phyloP scores from a whole-genome alignment of 257 asterid genomes.

The Plectranthus barbatus region DNA sequence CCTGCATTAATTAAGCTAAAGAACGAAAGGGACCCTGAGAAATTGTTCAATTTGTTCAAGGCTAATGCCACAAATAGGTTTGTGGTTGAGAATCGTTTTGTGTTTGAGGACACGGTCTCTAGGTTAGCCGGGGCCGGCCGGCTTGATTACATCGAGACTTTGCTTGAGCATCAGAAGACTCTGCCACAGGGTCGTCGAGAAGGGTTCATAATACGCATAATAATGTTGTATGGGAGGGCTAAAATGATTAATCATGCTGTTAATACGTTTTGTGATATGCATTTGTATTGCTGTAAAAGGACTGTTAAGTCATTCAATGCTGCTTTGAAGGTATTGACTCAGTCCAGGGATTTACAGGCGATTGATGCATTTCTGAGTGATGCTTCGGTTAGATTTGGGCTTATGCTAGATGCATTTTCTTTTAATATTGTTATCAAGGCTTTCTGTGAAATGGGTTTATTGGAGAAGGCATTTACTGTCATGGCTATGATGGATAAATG shows the following conservation, averaged over 20 bases:
- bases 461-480: constrained; percentile 49
- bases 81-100: constrained; percentile 67
- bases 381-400: constrained; percentile 32
- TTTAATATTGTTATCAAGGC: constrained; percentile 58
- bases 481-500: constrained; percentile 52
- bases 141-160: constrained; percentile 58
- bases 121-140: constrained; percentile 72
- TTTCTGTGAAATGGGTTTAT: constrained; percentile 50
- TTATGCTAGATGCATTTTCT: constrained; percentile 46
- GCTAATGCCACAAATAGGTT: constrained; percentile 63
- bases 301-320: constrained; percentile 81
- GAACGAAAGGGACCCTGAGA: constrained; percentile 64
- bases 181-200: constrained; percentile 86
- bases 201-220: constrained; percentile 67
- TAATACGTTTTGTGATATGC: constrained; percentile 63
- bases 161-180: constrained; percentile 79
- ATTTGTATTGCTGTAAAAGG: constrained; percentile 58
- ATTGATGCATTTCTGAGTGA: constrained; percentile 48
- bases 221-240: constrained; percentile 69
- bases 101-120: constrained; percentile 63
- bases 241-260: constrained; percentile 62
- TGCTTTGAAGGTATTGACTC: constrained; percentile 55
- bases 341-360: constrained; percentile 44
- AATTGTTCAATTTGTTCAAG: constrained; percentile 58
- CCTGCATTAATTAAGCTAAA: constrained; percentile 69